Evolutionary conservation across 495 filamentous ascomycete species (phyloP).

Genomic region (Aspergillus homomorphus): DNA sequence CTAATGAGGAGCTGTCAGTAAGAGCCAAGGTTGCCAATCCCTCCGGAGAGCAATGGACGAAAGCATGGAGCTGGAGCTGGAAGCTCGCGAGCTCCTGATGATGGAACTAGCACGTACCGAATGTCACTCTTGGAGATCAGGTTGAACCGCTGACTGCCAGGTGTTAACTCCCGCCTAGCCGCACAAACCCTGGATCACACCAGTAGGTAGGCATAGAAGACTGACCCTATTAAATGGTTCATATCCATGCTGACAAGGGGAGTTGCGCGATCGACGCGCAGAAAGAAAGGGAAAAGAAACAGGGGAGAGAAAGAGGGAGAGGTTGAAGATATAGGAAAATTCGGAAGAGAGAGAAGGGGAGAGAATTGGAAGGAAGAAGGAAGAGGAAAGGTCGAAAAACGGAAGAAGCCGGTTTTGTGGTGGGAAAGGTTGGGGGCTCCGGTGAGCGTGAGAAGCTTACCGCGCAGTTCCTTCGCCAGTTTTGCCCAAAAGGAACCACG

Average conservation of each 20-base stretch:
- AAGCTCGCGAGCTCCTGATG: neutral
- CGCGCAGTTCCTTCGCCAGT: constrained; percentile 30
- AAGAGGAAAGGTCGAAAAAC: constrained; percentile 14
- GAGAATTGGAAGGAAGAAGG: constrained; percentile 8
- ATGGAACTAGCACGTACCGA: constrained; percentile 55
- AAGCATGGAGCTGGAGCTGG: neutral
- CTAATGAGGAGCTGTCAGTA: constrained; percentile 46
- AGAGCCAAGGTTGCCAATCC: neutral
- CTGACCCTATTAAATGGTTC: constrained; percentile 54
- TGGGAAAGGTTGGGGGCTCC: constrained; percentile 34
- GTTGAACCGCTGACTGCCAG: constrained; percentile 50
- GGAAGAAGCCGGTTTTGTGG: constrained; percentile 34
- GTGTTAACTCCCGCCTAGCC: constrained; percentile 46
- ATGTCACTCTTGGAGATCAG: constrained; percentile 97
- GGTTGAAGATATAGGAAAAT: constrained; percentile 3
- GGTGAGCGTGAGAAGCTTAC: constrained; percentile 36
- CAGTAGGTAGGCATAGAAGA: constrained; percentile 27
- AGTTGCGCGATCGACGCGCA: constrained; percentile 35
- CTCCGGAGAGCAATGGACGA: neutral
- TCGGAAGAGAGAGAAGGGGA: constrained; percentile 6
- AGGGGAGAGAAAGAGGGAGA: constrained; percentile 12
- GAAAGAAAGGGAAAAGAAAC: constrained; percentile 16
- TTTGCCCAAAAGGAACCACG: constrained; percentile 4
- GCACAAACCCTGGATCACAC: constrained; percentile 39
- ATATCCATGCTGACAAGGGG: constrained; percentile 48